Percentiles rank a stretch among this genome's conserved stretches.
phyloP scores from a whole-genome alignment of 345 rosid genomes.

The Sisymbrium irio region DNA sequence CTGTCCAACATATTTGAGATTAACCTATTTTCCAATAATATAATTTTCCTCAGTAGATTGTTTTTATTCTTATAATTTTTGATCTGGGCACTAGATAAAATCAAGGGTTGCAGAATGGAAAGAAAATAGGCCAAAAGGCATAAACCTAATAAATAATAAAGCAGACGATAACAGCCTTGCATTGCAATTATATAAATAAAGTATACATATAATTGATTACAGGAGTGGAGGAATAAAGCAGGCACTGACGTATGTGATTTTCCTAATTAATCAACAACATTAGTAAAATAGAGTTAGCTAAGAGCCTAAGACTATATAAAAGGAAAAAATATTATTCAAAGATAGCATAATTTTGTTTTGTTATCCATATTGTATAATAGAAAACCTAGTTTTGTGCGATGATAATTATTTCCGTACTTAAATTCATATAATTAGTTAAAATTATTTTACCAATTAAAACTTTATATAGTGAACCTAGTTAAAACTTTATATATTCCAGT shows the following conservation, averaged over 20 bases:
- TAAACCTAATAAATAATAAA: neutral
- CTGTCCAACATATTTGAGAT: neutral
- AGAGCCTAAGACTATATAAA: no score
- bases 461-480: neutral
- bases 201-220: neutral
- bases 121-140: conserved; percentile 4
- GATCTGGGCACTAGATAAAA: neutral
- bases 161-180: conserved; percentile 15
- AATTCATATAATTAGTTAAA: neutral
- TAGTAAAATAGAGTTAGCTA: neutral
- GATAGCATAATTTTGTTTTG: neutral
- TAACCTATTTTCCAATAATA: neutral
- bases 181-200: neutral
- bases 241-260: conserved; percentile 12
- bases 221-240: conserved; percentile 7
- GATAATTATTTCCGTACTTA: neutral
- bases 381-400: neutral
- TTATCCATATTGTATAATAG: neutral
- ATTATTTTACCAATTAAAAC: neutral
- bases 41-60: neutral
- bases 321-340: neutral
- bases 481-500: neutral
- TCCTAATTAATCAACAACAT: neutral
- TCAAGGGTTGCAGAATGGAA: neutral
- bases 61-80: neutral